Conservation (phyloP, 345 rosid species). For the Triadica sebifera region DNA sequence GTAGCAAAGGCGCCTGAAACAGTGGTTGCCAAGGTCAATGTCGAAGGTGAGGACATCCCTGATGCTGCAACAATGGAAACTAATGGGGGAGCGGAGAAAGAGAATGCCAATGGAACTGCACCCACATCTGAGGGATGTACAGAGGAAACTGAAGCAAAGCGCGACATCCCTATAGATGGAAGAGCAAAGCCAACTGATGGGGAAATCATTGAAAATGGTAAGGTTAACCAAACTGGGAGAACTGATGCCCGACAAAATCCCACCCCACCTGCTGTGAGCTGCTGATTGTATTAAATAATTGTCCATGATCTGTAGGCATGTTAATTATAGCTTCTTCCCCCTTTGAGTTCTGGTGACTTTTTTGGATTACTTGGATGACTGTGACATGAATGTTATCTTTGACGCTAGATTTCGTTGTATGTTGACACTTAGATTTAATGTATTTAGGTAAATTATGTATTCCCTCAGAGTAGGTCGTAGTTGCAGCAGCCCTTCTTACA, state of each 20-base stretch:
- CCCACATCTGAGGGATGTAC: slow-evolving; percentile 27
- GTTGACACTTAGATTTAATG: not conserved
- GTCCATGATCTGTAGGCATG: slow-evolving; percentile 6
- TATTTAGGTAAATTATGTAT: too few relatives aligned
- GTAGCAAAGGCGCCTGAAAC: slow-evolving; percentile 28
- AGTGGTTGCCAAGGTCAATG: slow-evolving; percentile 26
- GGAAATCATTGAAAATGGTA: slow-evolving; percentile 38
- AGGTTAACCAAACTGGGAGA: slow-evolving; percentile 29
- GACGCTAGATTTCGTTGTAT: slow-evolving; percentile 33
- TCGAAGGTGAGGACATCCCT: too few relatives aligned
- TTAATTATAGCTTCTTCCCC: slow-evolving; percentile 6
- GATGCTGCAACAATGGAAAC: slow-evolving; percentile 28
- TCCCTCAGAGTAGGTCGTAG: slow-evolving; percentile 26
- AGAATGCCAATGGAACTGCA: slow-evolving; percentile 26
- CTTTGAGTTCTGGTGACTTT: slow-evolving; percentile 15
- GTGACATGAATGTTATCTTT: slow-evolving; percentile 26
- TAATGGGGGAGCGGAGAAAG: slow-evolving; percentile 34
- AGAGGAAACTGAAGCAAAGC: slow-evolving; percentile 23
- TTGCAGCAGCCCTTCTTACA: slow-evolving; percentile 21
- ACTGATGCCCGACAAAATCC: slow-evolving; percentile 26
- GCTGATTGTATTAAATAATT: slow-evolving; percentile 16
- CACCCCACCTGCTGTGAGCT: slow-evolving; percentile 35
- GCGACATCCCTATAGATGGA: slow-evolving; percentile 21
- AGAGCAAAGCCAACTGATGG: slow-evolving; percentile 23
- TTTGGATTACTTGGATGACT: slow-evolving; percentile 39